Base-by-base conservation (phyloP, 2,329 filamentous ascomycete species). In the Alternaria arborescens region DNA sequence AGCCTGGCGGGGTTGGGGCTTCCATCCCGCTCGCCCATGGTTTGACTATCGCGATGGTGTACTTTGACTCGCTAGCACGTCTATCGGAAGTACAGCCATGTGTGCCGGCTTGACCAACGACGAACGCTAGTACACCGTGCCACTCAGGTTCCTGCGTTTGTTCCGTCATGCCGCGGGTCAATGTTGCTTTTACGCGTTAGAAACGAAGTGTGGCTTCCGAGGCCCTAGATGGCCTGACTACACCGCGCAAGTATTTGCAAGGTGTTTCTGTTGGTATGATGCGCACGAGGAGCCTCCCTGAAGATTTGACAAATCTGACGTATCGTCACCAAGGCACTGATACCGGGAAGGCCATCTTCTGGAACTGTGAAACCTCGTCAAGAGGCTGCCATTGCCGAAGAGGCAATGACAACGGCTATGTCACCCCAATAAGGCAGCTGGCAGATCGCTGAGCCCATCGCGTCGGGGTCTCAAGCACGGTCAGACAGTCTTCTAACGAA, bases 341-440 rank as follows among this genome's bases (percentile, higher is more conserved):
- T 50, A 53, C 55, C 43, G 57, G 60, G 43, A 53, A 42, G 44
- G 52, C 48, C 54, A 43, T 60, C 54, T 51, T 59, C 44, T 55
- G 55, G 50, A 48, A 60, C 59, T 50, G 44, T 69, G 70, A 75
- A 75, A 76, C 74, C 58, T 54, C 54, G 64, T 67, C 66, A 72
- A 58, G 43, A 70, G 66, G 58, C 70, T 65, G 63, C 69, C 69
- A 63, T 64, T 55, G 61, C 64, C 46, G 52, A 66, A 66, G 20
- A 59, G 64, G 63, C 60, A 68, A 63, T 68, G 60, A 63, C 62
- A 65, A 61, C 68, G 70, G 70, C 60, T 52, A 55, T 66, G 55
- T 62, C 58, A 54, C 52, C 71, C 68, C 52, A 52, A 71, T 70
- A 46, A 72, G 71, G 72, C 65, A 75, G 73, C 69, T 75, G 60